Evolutionary conservation across 352 stramenopile species (phyloP).

Genomic region (Phytophthora pisi): DNA sequence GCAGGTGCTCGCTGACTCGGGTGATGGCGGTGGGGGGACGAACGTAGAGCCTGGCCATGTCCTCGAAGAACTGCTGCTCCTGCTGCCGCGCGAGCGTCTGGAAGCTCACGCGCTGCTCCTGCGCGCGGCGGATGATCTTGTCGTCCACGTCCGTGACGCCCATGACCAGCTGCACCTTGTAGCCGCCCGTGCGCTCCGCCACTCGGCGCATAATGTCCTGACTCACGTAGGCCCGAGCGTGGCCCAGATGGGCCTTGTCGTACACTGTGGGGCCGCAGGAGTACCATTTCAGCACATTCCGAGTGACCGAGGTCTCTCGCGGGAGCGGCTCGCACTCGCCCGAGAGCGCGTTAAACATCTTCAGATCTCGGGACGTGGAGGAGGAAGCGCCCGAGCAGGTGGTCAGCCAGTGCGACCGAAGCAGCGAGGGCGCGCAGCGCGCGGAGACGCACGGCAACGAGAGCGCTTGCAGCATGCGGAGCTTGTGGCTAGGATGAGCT

Average conservation of each 20-base stretch:
- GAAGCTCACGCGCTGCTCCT: slow-evolving; percentile 54
- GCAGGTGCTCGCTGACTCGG: slow-evolving; percentile 96
- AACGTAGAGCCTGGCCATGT: slow-evolving; percentile 70
- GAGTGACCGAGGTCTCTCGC: slow-evolving; percentile 36
- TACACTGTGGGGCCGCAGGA: slow-evolving; percentile 99
- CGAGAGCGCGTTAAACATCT: slow-evolving; percentile 66
- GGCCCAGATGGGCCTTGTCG: slow-evolving; percentile 96
- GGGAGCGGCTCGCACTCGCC: slow-evolving; percentile 51
- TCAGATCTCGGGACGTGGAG: slow-evolving; percentile 26
- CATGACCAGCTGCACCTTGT: slow-evolving; percentile 95
- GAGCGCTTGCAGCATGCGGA: neutral
- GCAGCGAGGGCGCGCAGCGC: neutral
- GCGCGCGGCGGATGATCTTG: slow-evolving; percentile 94
- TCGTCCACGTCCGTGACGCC: slow-evolving; percentile 99
- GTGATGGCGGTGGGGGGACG: slow-evolving; percentile 65
- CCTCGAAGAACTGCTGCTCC: slow-evolving; percentile 71
- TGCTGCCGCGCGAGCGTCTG: slow-evolving; percentile 53
- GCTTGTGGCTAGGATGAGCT: neutral
- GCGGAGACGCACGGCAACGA: neutral
- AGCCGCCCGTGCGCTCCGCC: slow-evolving; percentile 86
- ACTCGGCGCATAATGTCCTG: slow-evolving; percentile 95
- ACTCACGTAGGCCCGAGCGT: slow-evolving; percentile 95
- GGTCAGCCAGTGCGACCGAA: neutral
- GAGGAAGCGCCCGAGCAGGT: neutral
- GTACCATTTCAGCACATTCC: slow-evolving; percentile 93